Evolutionary conservation across 2,329 filamentous ascomycete species (phyloP), one percentile per base, ranked within the genome.

Genomic region (Hypoxylon sp.): DNA sequence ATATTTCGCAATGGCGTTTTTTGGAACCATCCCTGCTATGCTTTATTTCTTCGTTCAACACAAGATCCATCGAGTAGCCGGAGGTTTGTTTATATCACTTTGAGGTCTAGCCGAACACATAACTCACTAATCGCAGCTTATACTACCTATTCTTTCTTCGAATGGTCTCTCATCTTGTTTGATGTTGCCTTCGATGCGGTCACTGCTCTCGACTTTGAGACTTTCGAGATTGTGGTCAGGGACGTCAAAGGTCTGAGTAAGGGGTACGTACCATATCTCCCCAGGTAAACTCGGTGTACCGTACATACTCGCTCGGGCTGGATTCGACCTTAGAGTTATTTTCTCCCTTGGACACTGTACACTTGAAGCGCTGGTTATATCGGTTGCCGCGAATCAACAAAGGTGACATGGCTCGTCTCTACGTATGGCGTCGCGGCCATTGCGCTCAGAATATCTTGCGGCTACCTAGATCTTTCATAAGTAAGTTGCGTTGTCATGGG

Each of bases 31-130:
- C 31, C 87, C 98, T 52, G 94, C 94, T 31, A 84, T 99, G 78
- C 87, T 98, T 19, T 98, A 98, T 84, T 99, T 94, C 79, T 99
- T 98, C 79, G 97, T 99, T 71, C 96, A 98, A 80, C 96, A 99
- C 85, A 99, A 99, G 82, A 93, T 99, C 57, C 94, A 99, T 80
- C 93, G 91, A 66, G 89, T 98, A 68, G 86, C 96, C 65, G 96
- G 96, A 86, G 96, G 95, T 98, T 85, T 80, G 90, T 78, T 39
- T 19, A 29, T 6, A 31, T 31, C 27, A 13, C n/a, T 8, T 17
- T 3, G 29, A 37, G 27, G 10, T 27, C n/a, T 8, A 27, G 4
- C 10, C 13, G 19, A 19, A 48, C 27, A 44, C 57, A 32, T 48
- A 17, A 37, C 67, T 73, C 48, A 76, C 58, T 32, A 29, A n/a